Evolutionary conservation across 352 stramenopile genomes (phyloP).

Genomic region (Globisporangium parvum): DNA sequence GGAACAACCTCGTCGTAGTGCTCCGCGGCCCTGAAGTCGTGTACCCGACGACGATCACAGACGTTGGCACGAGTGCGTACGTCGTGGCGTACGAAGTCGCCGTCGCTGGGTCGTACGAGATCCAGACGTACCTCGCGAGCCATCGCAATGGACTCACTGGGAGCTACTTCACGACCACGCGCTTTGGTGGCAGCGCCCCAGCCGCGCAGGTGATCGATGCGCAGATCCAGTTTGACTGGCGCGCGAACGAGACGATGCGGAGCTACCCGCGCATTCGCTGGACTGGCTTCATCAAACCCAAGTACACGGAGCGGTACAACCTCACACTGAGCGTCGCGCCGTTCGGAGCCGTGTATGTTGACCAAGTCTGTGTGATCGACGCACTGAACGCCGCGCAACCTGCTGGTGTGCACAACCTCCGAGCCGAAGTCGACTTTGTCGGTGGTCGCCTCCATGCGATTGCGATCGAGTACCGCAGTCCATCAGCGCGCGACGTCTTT

Average conservation of each 20-base stretch:
- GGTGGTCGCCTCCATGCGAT: slow-evolving; percentile 29
- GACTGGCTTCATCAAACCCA: slow-evolving; percentile 34
- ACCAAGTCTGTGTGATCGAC: slow-evolving; percentile 26
- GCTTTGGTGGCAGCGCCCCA: slow-evolving; percentile 10
- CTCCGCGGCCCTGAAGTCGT: slow-evolving; percentile 26
- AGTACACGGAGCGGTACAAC: slow-evolving; percentile 37
- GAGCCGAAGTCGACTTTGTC: slow-evolving; percentile 17
- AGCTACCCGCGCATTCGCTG: slow-evolving; percentile 38
- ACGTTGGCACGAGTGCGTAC: slow-evolving; percentile 38
- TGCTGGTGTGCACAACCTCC: slow-evolving; percentile 6
- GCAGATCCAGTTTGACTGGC: slow-evolving; percentile 37
- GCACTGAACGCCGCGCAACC: slow-evolving; percentile 20
- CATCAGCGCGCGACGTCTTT: slow-evolving; percentile 7
- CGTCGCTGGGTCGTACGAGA: slow-evolving; percentile 33
- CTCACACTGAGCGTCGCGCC: slow-evolving; percentile 22
- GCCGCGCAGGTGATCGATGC: slow-evolving; percentile 19
- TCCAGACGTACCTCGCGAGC: slow-evolving; percentile 33
- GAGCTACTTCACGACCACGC: slow-evolving; percentile 30
- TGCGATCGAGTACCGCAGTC: slow-evolving; percentile 33
- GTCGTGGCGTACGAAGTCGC: slow-evolving; percentile 27
- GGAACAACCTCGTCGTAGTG: slow-evolving; percentile 29
- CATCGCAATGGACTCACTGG: slow-evolving; percentile 21
- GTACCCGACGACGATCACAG: slow-evolving; percentile 17
- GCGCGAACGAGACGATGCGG: slow-evolving; percentile 26
- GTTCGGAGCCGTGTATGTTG: slow-evolving; percentile 27